Base-by-base conservation (phyloP, 2,329 filamentous ascomycete genomes). In the Colletotrichum agaves region DNA sequence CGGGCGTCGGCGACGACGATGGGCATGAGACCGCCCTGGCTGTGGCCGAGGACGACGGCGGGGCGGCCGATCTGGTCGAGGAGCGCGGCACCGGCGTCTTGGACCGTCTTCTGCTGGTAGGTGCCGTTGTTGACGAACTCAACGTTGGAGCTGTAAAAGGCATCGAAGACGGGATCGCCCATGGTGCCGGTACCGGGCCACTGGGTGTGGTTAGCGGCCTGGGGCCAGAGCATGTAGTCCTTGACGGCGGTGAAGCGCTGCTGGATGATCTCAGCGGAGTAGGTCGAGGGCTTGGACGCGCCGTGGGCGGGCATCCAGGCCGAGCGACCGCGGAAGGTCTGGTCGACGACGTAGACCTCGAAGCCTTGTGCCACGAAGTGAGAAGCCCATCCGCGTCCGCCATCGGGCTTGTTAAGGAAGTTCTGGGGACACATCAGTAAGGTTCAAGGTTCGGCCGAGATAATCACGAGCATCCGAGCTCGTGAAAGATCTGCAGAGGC, bases 381-480 rank as follows among this genome's bases (percentile, higher is more conserved):
- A 3, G 81, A 82, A 0, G 83, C 80, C 84, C 83, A 86, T 15
- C 83, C 83, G 8, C 77, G 77, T 13, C 78, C 74, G 49, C 81
- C 81, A 63, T 84, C 82, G 6, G 83, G 82, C 50, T 81, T 85
- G 57, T 79, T 80, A 19, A 84, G 75, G 74, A 81, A 84, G 70
- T 83, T 82, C 78, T 80, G 63, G 13, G 39, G 31, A 10, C 17
- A 33, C 15, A 7, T 66, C 50, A 68, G 52, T 35, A 17, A 61
- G 13, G 19, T 46, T 27, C 39, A 17, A 57, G n/a, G 19, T 43
- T 27, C 11, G 61, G 23, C 61, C 62, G 21, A 61, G 23, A 31
- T 35, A 39, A 39, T 43, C 47, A 50, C n/a, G 50, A 50, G 52
- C n/a, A 19, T 8, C 19, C 12, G 23, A 31, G 31, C 31, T 46